Percentiles rank a stretch among this genome's conserved stretches.
phyloP scores from a whole-genome alignment of 805 yeast genomes.

The Yarrowia divulgata region DNA sequence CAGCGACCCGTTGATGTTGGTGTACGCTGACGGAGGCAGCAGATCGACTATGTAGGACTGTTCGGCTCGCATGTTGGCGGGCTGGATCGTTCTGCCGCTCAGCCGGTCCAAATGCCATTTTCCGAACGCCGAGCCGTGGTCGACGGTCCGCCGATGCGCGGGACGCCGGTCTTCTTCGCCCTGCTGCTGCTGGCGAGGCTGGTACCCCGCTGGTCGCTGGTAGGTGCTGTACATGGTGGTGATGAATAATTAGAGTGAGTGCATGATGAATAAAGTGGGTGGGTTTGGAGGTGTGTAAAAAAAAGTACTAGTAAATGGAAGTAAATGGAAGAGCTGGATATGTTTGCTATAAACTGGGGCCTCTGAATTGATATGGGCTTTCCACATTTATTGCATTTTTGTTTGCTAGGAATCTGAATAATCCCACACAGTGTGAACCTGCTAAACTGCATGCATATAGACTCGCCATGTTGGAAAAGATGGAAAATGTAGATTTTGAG shows the following conservation, averaged over 20 bases:
- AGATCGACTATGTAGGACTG: slow-evolving; percentile 65
- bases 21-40: slow-evolving; percentile 70
- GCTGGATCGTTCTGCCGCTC: slow-evolving; percentile 44
- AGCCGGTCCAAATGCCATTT: slow-evolving; percentile 61
- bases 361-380: no score
- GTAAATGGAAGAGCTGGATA: no score
- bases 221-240: slow-evolving; percentile 27
- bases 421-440: no score
- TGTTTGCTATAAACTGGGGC: no score
- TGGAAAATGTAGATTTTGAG: no score
- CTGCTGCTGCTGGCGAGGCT: slow-evolving; percentile 36
- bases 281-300: no score
- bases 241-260: neutral
- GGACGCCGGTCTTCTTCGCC: slow-evolving; percentile 44
- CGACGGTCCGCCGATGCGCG: slow-evolving; percentile 70
- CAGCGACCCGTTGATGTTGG: slow-evolving; percentile 28
- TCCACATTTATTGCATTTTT: no score
- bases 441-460: neutral
- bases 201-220: slow-evolving; percentile 28
- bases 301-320: no score
- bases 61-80: slow-evolving; percentile 63
- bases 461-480: neutral
- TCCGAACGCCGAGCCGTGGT: slow-evolving; percentile 78
- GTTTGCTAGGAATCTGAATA: no score
- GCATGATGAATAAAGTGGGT: neutral